Base-by-base conservation (phyloP, 495 filamentous ascomycete genomes). In the Aspergillus taichungensis region DNA sequence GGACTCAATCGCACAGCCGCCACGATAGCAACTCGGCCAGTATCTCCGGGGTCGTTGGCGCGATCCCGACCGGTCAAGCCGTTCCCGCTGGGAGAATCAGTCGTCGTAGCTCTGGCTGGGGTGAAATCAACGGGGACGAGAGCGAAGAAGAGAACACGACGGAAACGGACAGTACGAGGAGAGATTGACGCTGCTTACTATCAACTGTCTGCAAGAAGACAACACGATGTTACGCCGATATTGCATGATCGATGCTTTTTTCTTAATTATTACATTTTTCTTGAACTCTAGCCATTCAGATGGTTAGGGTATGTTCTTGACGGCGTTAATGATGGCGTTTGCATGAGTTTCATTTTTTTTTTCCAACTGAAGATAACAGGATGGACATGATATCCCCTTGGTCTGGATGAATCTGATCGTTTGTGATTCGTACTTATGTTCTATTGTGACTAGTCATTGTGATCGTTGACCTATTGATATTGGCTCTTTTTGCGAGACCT, bases 21-120 rank as follows among this genome's bases (percentile, higher is more conserved):
- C 84, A 86, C 46, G 89, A 94, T 53, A 94, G 88, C 56, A 78
- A 88, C 18, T 83, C 74, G 31, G 83, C 84, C 14, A 92, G 85
- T 54, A 83, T 90, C 43, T 73, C 72, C 13, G 80, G 83, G 10
- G 59, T 52, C 7, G 51, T 68, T 11, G 67, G 70, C 6, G 70
- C 1, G 79, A 24, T 24, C 18, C 18, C 18, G 2, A 72, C 77
- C 34, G 54, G 55, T 14, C 57, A 67, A 24, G 30, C 54, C 40
- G 49, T 57, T 52, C 35, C 64, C 38, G 50, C 66, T 29, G 75
- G 74, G 24, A 73, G 73, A 29, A 56, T 80, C 40, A 82, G 75
- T 51, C 74, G 82, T 31, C 62, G 79, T 39, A 81, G 77, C 54
- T 83, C 79, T 13, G 79, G 76, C 1, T 80, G 79, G 79, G 78